Evolutionary conservation across 495 filamentous ascomycete genomes (phyloP), one percentile per base, ranked within the genome.

Genomic region (Penicillium argentinense): DNA sequence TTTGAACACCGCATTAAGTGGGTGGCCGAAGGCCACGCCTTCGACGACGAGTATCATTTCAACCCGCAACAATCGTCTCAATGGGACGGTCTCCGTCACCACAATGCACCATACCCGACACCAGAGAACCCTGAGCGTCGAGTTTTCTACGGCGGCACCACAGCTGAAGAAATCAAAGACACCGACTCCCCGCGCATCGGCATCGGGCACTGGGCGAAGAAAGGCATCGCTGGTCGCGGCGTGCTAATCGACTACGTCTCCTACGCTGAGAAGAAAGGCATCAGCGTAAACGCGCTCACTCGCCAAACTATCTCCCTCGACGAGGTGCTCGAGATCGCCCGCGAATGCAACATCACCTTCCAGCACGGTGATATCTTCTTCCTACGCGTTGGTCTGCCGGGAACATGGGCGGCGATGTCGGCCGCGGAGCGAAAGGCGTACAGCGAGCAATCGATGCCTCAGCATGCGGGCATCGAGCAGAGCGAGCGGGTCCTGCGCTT

Each of bases 51-150:
- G 46, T 83, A 88, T 47, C 74, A 78, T 19, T 75, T 90, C 63
- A 91, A 91, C 62, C 89, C 87, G 0, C 87, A 91, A 57, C 78
- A 80, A 53, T 79, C 80, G 19, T 86, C 82, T 3, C 87, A 92
- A 64, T 90, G 87, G 87, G 87, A 91, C 56, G 83, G 84, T 14
- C 73, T 90, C n/a, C 71, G 83, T 37, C 86, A 89, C 55, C 70
- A 75, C 47, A 68, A 63, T 18, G 59, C 56, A 2, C 71, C 71
- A 6, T 63, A 56, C 0, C 67, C 68, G 5, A 63, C 60, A 45
- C 29, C 66, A 43, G 37, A 70, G 61, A 54, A 68, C 56, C 17
- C 58, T 49, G 41, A 68, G 47, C 53, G 64, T 36, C 43, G 69
- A 25, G 33, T 84, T 54, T 75, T 73, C 55, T 77, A 83, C 63